A percentile compares a stretch with the other conserved stretches of the same genome.
phyloP scores from a whole-genome alignment of 805 yeast genomes.

The Ogataea philodendri region DNA sequence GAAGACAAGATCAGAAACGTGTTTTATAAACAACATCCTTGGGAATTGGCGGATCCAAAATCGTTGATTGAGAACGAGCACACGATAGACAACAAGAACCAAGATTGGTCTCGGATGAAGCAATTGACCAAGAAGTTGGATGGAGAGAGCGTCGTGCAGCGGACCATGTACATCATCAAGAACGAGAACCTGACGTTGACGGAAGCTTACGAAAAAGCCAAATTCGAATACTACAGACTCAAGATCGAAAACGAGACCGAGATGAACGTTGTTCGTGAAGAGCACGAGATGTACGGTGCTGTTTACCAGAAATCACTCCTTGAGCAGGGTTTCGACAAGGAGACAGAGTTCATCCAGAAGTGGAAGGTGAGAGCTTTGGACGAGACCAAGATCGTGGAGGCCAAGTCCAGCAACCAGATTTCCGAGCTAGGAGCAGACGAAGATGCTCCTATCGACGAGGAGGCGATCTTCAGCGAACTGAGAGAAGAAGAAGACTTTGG shows the following conservation, averaged over 20 bases:
- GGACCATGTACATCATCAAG: conserved; percentile 57
- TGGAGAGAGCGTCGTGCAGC: conserved; percentile 85
- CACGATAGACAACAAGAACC: conserved; percentile 42
- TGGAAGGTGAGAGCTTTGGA: conserved; percentile 74
- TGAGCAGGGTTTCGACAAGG: conserved; percentile 67
- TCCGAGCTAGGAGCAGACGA: conserved; percentile 28
- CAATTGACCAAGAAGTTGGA: conserved; percentile 75
- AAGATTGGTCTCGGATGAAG: conserved; percentile 77
- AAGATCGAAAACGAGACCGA: conserved; percentile 83
- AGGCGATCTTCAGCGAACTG: conserved; percentile 21
- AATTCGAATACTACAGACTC: conserved; percentile 82
- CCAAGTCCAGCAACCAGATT: conserved; percentile 36
- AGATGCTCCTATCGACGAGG: conserved; percentile 22
- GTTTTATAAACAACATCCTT: conserved; percentile 92
- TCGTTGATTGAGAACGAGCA: conserved; percentile 74
- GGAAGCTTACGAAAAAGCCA: conserved; percentile 80
- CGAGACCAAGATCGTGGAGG: conserved; percentile 55
- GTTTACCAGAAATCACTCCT: conserved; percentile 60
- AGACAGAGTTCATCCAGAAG: conserved; percentile 63
- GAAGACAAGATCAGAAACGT: conserved; percentile 82
- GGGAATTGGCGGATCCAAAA: conserved; percentile 95
- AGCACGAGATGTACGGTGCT: conserved; percentile 82
- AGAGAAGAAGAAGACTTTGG: conserved; percentile 10
- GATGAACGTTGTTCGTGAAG: conserved; percentile 71
- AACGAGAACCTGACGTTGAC: conserved; percentile 38